Evolutionary conservation across 164 flowering plant genomes (phyloP).

Genomic region (Dillenia turbinata): DNA sequence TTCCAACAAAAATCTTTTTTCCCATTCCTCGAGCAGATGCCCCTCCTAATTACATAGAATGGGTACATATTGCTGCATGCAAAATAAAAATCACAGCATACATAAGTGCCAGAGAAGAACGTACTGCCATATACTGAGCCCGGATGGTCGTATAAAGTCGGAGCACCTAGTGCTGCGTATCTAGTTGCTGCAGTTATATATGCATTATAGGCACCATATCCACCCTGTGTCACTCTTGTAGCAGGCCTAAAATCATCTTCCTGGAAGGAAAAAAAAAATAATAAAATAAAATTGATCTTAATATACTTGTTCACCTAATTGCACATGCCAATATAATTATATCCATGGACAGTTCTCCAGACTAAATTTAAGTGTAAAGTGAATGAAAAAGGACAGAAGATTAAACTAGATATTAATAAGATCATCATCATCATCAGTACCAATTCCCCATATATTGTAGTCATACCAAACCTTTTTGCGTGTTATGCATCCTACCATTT

Average conservation of each 20-base stretch:
- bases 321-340: not conserved
- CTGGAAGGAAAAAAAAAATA: slow-evolving; percentile 23
- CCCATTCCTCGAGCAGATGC: slow-evolving; percentile 65
- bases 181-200: slow-evolving; percentile 93
- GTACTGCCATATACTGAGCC: slow-evolving; percentile 79
- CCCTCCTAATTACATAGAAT: slow-evolving; percentile 38
- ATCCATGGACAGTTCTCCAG: not conserved
- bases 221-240: slow-evolving; percentile 55
- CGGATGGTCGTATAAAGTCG: slow-evolving; percentile 89
- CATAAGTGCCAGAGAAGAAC: slow-evolving; percentile 10
- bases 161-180: slow-evolving; percentile 97
- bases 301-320: too few species aligned
- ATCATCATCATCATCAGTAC: too few species aligned
- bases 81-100: slow-evolving; percentile 1
- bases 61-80: not conserved
- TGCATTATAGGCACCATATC: slow-evolving; percentile 97
- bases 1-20: slow-evolving; percentile 92
- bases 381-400: not conserved
- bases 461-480: too few species aligned
- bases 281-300: too few species aligned
- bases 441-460: too few species aligned
- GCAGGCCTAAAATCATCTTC: slow-evolving; percentile 78
- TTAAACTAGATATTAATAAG: too few species aligned
- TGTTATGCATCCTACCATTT: too few species aligned
- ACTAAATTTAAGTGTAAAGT: not conserved